phyloP scores from a whole-genome alignment of 2,329 filamentous ascomycete genomes.

The Trichoderma koningii region DNA sequence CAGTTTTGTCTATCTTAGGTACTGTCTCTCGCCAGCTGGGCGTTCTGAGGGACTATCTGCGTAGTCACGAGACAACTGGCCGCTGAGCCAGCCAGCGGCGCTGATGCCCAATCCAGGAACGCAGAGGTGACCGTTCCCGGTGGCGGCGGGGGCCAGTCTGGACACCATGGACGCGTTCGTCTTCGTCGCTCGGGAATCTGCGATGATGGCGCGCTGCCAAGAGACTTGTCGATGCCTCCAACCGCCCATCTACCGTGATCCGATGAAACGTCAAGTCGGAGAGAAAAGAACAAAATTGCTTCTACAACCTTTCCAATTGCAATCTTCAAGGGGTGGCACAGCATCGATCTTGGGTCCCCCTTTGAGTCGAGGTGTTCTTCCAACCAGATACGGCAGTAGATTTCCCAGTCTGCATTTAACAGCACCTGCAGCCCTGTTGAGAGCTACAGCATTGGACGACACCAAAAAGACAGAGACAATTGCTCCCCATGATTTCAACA shows the following conservation, averaged over 20 bases:
- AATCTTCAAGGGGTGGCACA: background rate
- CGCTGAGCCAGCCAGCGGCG: background rate
- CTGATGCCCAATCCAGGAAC: slow-evolving; percentile 23
- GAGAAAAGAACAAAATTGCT: background rate
- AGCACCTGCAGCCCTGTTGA: background rate
- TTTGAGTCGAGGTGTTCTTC: background rate
- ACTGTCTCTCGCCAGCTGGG: background rate
- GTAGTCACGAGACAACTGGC: background rate
- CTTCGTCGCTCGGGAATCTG: slow-evolving; percentile 11
- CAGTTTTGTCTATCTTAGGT: background rate
- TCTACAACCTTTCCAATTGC: background rate
- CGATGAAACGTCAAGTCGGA: slow-evolving; percentile 6
- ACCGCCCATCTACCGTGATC: slow-evolving; percentile 17
- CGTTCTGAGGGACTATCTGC: background rate
- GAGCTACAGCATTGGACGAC: background rate
- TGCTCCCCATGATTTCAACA: background rate
- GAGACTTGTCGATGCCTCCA: slow-evolving; percentile 22
- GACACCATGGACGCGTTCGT: background rate
- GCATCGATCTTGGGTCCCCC: background rate
- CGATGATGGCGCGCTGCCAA: slow-evolving; percentile 22
- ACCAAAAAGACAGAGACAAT: background rate
- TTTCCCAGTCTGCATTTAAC: background rate
- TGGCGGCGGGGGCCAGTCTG: background rate
- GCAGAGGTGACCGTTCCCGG: background rate
- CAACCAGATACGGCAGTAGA: background rate